phyloP scores from a whole-genome alignment of 805 yeast species.

The Suhomyces pyralidae region DNA sequence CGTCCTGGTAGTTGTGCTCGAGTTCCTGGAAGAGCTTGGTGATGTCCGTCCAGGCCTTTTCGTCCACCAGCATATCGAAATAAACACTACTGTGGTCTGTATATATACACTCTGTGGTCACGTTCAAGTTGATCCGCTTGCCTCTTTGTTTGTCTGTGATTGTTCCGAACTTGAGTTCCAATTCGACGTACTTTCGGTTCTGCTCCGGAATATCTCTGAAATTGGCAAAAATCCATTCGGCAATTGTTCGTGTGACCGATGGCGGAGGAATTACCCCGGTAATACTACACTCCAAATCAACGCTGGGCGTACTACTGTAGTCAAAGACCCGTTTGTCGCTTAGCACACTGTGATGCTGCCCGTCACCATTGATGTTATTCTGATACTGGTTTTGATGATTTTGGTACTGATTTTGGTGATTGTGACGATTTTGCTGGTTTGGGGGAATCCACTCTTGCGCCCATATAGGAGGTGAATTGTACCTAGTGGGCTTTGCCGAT shows the following conservation, averaged over 20 bases:
- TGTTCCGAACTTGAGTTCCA: constrained; percentile 73
- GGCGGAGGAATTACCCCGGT: background rate
- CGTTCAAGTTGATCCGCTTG: constrained; percentile 60
- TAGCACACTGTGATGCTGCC: background rate
- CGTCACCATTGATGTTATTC: background rate
- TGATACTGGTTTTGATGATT: background rate
- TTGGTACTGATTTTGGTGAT: background rate
- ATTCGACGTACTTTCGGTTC: constrained; percentile 55
- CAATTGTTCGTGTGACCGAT: constrained; percentile 74
- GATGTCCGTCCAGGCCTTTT: constrained; percentile 57
- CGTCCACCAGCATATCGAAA: constrained; percentile 66
- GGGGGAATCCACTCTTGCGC: constrained; percentile 61
- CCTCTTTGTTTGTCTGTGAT: constrained; percentile 64
- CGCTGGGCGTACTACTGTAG: background rate
- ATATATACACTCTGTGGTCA: constrained; percentile 64
- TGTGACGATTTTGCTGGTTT: constrained; percentile 7
- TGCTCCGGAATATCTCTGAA: constrained; percentile 60
- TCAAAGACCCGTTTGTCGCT: constrained; percentile 2
- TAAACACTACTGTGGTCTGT: constrained; percentile 54
- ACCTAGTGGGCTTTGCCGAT: constrained; percentile 55
- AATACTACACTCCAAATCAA: background rate
- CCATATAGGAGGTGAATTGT: constrained; percentile 74
- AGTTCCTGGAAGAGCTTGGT: constrained; percentile 54
- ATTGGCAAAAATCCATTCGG: constrained; percentile 88
- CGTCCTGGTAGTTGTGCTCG: constrained; percentile 48